Percentiles rank a stretch among this genome's conserved stretches.
These are phyloP conservation scores for Fusarium aywerte DNA, from an alignment of 2,329 filamentous ascomycete genomes.

Conservation along the genomic window DNA sequence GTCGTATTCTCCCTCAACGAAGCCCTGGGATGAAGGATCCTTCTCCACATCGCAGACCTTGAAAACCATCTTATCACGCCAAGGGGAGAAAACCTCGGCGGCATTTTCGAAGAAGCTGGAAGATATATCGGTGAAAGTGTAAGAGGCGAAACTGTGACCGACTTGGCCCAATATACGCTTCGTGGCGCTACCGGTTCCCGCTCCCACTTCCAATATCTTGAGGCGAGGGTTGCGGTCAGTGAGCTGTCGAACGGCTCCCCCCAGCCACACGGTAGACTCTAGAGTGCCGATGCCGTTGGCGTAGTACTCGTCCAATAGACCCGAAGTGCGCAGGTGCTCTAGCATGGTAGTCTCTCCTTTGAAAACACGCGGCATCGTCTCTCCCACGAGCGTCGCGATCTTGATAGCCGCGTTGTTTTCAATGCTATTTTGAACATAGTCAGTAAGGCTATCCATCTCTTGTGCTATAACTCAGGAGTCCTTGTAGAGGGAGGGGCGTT, in stretches of 20 bases:
- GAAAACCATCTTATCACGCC: background rate
- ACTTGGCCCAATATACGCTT: background rate
- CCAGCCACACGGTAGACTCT: background rate
- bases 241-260: background rate
- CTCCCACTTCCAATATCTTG: constrained; percentile 6
- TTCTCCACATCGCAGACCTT: constrained; percentile 3
- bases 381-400: background rate
- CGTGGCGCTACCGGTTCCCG: background rate
- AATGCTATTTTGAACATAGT: too few relatives aligned
- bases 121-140: constrained; percentile 13
- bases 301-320: constrained; percentile 51
- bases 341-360: constrained; percentile 49
- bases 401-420: too few relatives aligned
- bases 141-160: background rate
- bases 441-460: too few relatives aligned
- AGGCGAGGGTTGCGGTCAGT: background rate
- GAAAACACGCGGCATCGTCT: constrained; percentile 50
- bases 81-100: background rate
- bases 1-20: background rate
- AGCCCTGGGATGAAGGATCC: background rate
- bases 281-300: background rate
- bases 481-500: background rate
- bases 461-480: too few relatives aligned
- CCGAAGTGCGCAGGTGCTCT: constrained; percentile 50
- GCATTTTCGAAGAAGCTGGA: constrained; percentile 10